Evolutionary conservation across 2,329 filamentous ascomycete genomes (phyloP).

Genomic region (Fusarium robinianum): DNA sequence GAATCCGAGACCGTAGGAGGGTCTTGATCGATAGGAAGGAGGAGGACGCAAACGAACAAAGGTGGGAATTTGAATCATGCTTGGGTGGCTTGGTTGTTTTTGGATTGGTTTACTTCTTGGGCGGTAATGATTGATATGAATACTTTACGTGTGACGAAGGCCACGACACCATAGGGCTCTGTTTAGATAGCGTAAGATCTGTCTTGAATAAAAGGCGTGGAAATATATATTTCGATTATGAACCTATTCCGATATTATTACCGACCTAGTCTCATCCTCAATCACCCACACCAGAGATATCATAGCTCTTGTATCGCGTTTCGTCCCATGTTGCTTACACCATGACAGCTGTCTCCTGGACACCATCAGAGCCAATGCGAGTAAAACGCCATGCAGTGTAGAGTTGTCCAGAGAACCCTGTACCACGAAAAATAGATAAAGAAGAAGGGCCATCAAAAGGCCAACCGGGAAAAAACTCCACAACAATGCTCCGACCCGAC

Average conservation of each 20-base stretch:
- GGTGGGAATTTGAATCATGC: too few species aligned
- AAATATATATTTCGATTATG: constrained; percentile 11
- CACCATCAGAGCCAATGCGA: too few species aligned
- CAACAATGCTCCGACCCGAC: constrained; percentile 15
- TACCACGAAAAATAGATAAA: too few species aligned
- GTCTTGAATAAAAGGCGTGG: constrained; percentile 9
- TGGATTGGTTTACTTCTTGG: not conserved
- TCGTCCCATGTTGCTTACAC: not conserved
- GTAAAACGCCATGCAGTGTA: too few species aligned
- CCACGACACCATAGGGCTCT: too few species aligned
- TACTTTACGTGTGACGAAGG: constrained; percentile 25
- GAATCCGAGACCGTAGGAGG: constrained; percentile 32
- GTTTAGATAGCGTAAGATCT: too few species aligned
- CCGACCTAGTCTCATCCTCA: not conserved
- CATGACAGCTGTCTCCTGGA: not conserved
- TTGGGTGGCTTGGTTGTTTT: not conserved
- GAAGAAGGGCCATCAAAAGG: too few species aligned
- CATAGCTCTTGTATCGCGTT: not conserved
- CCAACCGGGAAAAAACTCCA: too few species aligned
- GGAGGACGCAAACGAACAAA: too few species aligned
- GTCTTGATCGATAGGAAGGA: not conserved
- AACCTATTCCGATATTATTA: constrained; percentile 10
- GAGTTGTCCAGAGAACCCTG: too few species aligned
- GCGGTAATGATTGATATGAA: not conserved
- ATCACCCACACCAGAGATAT: too few species aligned